Base-by-base conservation (phyloP, 192 early-diverging fungal genomes). In the Coemansia sp. region DNA sequence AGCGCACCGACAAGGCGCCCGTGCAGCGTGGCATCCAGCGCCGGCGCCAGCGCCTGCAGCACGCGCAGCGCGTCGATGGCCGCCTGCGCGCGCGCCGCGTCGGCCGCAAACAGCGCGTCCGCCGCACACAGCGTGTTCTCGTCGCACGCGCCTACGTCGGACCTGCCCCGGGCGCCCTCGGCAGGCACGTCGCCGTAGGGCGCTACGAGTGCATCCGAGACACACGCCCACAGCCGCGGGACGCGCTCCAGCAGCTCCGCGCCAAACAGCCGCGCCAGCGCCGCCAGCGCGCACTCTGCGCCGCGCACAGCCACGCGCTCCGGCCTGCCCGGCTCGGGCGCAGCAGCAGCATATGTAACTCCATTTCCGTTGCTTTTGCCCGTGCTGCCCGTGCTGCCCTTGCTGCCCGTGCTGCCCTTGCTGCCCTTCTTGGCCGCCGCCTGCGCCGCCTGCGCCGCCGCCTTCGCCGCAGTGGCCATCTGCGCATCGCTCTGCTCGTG, bases 51-150 rank as follows among this genome's bases (percentile, higher is more conserved):
- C 0, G 86, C 84, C 54, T 77, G 78, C 22, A 92, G 56, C 18
- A 94, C 81, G 7, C 89, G 84, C 55, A 99, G 67, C 0, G 89
- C 79, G 42, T 98, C 90, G 21, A 92, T 87, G 4, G 89, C 73
- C 1, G 87, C 83, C 68, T 94, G 93, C 11, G 51, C 81, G 16
- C 18, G 33, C 0, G 51, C 27, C 3, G 44, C 46, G 8, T 55
- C 44, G 35, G 14, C 40, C 3, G 50, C 54, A 52, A 75, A 61
- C 30, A 22, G 27, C 12, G 24, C 45, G 30, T 76, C 73, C 16
- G 66, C 67, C 2, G 56, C 73, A 3, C 73, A 73, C 7, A 58
- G 22, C 16, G 64, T 53, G 3, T 63, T 32, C 10, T 58, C 35
- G 9, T 49, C 52, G 30, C 30, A 6, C 0, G 38, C 35, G n/a